These are phyloP conservation scores for Trametes cingulata DNA, from an alignment of 768 basidiomycete species.

Conservation along the genomic window DNA sequence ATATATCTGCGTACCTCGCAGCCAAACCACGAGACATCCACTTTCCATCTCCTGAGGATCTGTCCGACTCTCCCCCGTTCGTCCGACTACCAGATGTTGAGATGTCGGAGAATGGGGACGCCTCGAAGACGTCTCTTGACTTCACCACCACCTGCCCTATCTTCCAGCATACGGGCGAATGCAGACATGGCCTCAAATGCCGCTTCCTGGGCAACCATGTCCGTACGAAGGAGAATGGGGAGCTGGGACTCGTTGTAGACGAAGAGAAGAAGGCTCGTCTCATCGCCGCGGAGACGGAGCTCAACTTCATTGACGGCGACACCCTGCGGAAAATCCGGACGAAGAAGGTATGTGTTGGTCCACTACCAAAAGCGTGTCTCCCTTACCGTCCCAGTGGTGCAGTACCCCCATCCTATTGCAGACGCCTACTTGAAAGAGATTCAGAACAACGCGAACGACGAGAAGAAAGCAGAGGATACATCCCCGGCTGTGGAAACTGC, in stretches of 20 bases:
- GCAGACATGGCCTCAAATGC: conserved; percentile 87
- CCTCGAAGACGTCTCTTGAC: conserved; percentile 45
- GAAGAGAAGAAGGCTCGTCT: conserved; percentile 56
- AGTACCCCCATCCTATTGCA: conserved; percentile 70
- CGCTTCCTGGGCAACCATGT: conserved; percentile 85
- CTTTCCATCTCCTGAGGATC: conserved; percentile 45
- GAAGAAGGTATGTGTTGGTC: conserved; percentile 55
- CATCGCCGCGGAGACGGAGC: conserved; percentile 54
- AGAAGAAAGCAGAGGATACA: conserved; percentile 14
- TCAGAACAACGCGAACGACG: conserved; percentile 30
- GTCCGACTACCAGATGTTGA: conserved; percentile 35
- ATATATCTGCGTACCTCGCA: conserved; percentile 71
- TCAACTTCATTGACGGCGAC: conserved; percentile 66
- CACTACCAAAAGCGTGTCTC: not conserved
- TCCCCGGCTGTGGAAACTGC: not conserved
- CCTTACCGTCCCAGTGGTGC: not conserved
- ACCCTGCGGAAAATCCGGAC: conserved; percentile 62
- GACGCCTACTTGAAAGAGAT: conserved; percentile 61
- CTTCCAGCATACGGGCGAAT: conserved; percentile 68
- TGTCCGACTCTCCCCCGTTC: conserved; percentile 55
- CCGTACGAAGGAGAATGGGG: conserved; percentile 45
- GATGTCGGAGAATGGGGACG: conserved; percentile 23
- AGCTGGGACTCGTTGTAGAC: conserved; percentile 49
- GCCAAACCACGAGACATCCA: conserved; percentile 74
- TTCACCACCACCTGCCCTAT: conserved; percentile 60